Conservation (phyloP, 306 rosid species). For the Malus orientalis region DNA sequence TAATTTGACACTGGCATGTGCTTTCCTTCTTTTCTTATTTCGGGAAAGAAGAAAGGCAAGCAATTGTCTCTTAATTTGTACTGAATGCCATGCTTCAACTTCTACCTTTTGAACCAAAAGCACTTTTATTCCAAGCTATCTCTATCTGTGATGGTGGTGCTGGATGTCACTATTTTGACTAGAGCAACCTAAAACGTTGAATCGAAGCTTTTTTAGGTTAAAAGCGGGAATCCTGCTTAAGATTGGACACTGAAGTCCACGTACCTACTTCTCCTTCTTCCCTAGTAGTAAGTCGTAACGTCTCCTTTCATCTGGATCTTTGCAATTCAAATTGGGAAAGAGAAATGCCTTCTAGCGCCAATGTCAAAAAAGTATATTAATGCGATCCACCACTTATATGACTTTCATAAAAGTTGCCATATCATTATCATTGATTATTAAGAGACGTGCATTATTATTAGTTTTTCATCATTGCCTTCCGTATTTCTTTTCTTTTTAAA, state of each 20-base stretch:
- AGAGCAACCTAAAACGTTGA: slow-evolving; percentile 22
- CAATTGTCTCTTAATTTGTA: slow-evolving; percentile 40
- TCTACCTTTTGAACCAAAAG: slow-evolving; percentile 45
- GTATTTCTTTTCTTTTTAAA: slow-evolving; percentile 1
- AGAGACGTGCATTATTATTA: slow-evolving; percentile 29
- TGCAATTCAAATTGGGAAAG: slow-evolving; percentile 4
- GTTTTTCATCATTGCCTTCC: slow-evolving; percentile 41
- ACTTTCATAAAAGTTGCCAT: slow-evolving; percentile 32
- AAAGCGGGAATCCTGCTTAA: slow-evolving; percentile 39
- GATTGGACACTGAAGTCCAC: slow-evolving; percentile 81
- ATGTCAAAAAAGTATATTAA: not conserved
- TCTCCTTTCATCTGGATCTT: not conserved
- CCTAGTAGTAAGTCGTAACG: not conserved
- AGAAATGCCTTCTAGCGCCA: slow-evolving; percentile 8
- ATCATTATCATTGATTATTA: slow-evolving; percentile 26
- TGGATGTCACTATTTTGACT: slow-evolving; percentile 39
- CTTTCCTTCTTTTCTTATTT: slow-evolving; percentile 21
- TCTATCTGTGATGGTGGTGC: slow-evolving; percentile 11
- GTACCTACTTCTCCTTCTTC: slow-evolving; percentile 28
- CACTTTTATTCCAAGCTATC: not conserved
- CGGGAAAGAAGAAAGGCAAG: slow-evolving; percentile 80
- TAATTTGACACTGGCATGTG: slow-evolving; percentile 10
- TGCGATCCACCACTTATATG: slow-evolving; percentile 17
- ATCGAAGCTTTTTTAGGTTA: slow-evolving; percentile 76
- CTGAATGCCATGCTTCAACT: slow-evolving; percentile 15